Base-by-base conservation (phyloP, 192 early-diverging fungal species). In the Thamnidium elegans region DNA sequence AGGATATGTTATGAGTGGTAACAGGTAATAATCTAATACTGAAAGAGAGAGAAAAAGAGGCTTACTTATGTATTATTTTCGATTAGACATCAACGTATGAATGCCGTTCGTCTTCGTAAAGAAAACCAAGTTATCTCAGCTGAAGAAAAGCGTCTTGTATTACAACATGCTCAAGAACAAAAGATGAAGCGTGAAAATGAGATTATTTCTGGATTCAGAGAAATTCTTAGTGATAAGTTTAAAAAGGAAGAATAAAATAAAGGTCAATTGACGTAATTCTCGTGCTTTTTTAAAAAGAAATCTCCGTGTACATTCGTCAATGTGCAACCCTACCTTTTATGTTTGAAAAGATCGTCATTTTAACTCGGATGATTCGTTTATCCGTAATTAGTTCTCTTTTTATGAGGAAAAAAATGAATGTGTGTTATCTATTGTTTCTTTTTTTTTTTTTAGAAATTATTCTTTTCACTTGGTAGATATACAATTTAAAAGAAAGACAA, bases 1-100 rank as follows among this genome's bases (percentile, higher is more conserved):
- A 3, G 97, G 97, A 26, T 99, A 87, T 71, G 97, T 99, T 10
- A 99, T 99, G 97, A 91, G 89, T 54, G 97, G 97, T 21, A 94
- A 87, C 71, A 80, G 96, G 83, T 82, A 79, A 58, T 66, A 58
- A n/a, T n/a, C n/a, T 7, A 26, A 17, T 15, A 39, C 21, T 53
- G 5, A 20, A 51, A 21, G 14, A 34, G 36, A 31, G 45, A 39
- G 17, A 48, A 1, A 19, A 13, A 48, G 46, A 14, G 2, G 9
- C 23, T 32, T 31, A 4, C 39, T 39, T 59, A 26, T 26, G 26
- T 26, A 26, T 3, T 26, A 26, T 26, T 26, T 26, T n/a, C n/a
- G n/a, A n/a, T 17, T 71, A 81, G 84, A 42, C 94, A 97, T 74
- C 84, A 87, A 52, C 84, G 93, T 46, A 95, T 95, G 93, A 96